A percentile compares a stretch with the other conserved stretches of the same genome.
Evolutionary conservation across 305 asterid genomes (phyloP).

Genomic region (Fraxinus ornus): DNA sequence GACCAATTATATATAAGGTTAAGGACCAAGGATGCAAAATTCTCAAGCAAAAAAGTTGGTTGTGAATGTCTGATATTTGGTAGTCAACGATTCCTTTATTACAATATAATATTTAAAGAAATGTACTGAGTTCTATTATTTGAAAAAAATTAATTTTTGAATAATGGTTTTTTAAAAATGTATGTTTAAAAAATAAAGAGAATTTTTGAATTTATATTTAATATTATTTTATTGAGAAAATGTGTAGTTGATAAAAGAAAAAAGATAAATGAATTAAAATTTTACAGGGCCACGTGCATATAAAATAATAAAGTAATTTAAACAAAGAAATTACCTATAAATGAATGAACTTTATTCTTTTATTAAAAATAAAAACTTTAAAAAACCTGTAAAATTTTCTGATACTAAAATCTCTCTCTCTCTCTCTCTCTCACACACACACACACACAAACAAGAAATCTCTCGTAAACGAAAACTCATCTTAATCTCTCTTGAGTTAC

Average conservation of each 20-base stretch:
- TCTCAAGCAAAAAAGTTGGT: not conserved
- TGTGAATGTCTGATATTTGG: not conserved
- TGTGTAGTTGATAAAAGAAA: no score
- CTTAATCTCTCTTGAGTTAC: not conserved
- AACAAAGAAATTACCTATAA: not conserved
- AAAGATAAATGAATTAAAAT: no score
- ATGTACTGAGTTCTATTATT: no score
- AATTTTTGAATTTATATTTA: no score
- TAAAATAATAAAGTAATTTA: no score
- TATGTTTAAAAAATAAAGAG: no score
- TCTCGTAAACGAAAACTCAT: not conserved
- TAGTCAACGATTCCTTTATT: not conserved
- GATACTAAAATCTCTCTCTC: no score
- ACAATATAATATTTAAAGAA: no score
- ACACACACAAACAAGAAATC: not conserved
- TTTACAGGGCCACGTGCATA: not conserved
- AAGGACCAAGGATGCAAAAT: not conserved
- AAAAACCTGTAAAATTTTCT: not conserved
- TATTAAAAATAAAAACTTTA: not conserved
- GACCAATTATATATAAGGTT: not conserved
- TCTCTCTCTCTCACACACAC: no score
- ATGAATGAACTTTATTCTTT: not conserved
- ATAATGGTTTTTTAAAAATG: no score
- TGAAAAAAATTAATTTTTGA: no score
- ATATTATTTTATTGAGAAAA: no score